Base-by-base conservation (phyloP, 257 asterid genomes). In the Jacaranda mimosifolia region DNA sequence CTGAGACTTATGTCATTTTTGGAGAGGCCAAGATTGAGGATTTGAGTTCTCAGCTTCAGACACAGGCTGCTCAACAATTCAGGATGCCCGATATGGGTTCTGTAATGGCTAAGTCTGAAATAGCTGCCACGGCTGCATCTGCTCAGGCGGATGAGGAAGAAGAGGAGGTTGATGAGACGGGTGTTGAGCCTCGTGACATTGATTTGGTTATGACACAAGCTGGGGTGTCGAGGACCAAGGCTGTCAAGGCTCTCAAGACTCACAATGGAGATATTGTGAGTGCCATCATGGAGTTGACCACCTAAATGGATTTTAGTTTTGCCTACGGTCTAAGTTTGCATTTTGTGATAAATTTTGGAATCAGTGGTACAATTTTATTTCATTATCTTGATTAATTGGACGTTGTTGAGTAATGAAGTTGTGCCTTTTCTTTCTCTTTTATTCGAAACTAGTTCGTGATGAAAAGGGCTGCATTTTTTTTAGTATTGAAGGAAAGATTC, bases 1-100 rank as follows among this genome's bases (percentile, higher is more conserved):
- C 96, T 0, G 98, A 94, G 68, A 92, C 97, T 12, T 92, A 94
- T 35, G 84, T 94, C 70, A 94, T 92, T 42, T 92, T 94, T 48
- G 98, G 98, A 15, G 97, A 94, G 79, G 97, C 98, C 40, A 94
- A 94, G 88, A 89, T 94, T 0, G 97, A 94, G 83, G 98, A 94
- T 65, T 75, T 92, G 89, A 94, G 96, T 90, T 92, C 99, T 68
- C 98, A 94, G 90, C 87, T 91, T 55, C 98, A 92, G 87, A 84
- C 95, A n/a, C 99, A 90, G 77, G 98, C 99, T 21, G 98, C 98
- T 59, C 97, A 92, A 69, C 98, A 89, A 60, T 94, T 92, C 87
- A 91, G 92, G 83, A 83, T 85, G 92, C 98, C 98, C 0, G 93
- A 89, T 19, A 85, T 88, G 91, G 84, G 88, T 32, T 88, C 95